These are phyloP conservation scores for Lepiota brunneoincarnata DNA, from an alignment of 768 basidiomycete species.

Conservation along the genomic window DNA sequence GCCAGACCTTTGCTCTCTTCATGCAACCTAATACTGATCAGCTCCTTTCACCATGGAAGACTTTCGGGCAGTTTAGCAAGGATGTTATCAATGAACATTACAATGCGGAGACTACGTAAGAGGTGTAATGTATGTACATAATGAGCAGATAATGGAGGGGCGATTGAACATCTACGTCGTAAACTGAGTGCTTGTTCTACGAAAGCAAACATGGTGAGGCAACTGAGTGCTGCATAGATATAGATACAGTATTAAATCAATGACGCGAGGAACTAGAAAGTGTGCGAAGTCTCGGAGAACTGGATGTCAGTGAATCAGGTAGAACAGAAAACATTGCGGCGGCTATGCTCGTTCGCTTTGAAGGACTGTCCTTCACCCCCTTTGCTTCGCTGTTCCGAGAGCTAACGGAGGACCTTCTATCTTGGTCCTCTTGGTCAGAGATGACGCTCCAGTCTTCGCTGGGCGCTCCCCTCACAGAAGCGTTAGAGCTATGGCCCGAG, in stretches of 20 bases:
- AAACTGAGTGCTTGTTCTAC: constrained; percentile 3
- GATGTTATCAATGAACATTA: constrained; percentile 67
- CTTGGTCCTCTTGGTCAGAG: constrained; percentile 57
- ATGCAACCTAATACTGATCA: constrained; percentile 88
- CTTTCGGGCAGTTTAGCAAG: constrained; percentile 91
- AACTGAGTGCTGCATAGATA: neutral
- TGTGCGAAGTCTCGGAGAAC: constrained; percentile 38
- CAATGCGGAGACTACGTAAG: constrained; percentile 25
- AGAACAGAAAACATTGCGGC: constrained; percentile 61
- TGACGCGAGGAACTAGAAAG: constrained; percentile 27
- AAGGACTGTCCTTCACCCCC: constrained; percentile 30
- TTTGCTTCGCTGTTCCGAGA: constrained; percentile 43
- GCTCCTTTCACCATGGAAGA: constrained; percentile 62
- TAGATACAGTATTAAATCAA: neutral
- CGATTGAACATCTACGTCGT: constrained; percentile 1
- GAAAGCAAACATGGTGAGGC: neutral
- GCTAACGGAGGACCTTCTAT: constrained; percentile 47
- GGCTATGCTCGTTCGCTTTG: constrained; percentile 62
- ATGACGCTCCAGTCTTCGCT: constrained; percentile 91
- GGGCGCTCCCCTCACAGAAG: constrained; percentile 48
- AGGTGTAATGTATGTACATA: constrained; percentile 16
- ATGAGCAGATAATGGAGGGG: neutral
- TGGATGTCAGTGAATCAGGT: constrained; percentile 48
- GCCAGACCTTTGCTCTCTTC: constrained; percentile 90
- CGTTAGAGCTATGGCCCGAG: constrained; percentile 55